These are phyloP conservation scores for Mycena alexandri DNA, from an alignment of 768 basidiomycete species.

Conservation along the genomic window DNA sequence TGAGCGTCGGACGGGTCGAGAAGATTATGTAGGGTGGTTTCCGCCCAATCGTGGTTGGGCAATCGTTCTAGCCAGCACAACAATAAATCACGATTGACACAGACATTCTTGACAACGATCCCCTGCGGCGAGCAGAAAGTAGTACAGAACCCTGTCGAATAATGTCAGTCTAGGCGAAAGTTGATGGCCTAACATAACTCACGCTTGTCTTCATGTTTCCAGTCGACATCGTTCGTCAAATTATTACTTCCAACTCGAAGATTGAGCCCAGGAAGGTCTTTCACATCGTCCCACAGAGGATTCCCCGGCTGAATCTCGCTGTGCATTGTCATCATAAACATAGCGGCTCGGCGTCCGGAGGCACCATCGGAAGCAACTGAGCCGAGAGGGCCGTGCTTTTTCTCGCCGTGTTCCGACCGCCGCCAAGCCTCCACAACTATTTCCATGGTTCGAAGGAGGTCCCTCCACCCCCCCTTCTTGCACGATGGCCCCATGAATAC, in stretches of 20 bases:
- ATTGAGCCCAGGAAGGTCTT: conserved; percentile 37
- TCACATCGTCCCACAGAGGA: conserved; percentile 29
- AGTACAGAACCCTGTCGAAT: conserved; percentile 29
- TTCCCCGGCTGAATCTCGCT: conserved; percentile 21
- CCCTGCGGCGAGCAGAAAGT: conserved; percentile 32
- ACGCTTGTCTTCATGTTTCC: conserved; percentile 40
- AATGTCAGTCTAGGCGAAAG: not conserved
- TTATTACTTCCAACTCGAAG: conserved; percentile 30
- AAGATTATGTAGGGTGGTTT: conserved; percentile 24
- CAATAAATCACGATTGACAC: conserved; percentile 33
- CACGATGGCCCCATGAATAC: conserved; percentile 37
- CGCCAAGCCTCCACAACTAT: conserved; percentile 31
- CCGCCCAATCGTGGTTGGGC: conserved; percentile 21
- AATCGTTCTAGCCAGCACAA: conserved; percentile 16
- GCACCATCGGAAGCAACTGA: conserved; percentile 38
- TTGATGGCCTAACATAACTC: not conserved
- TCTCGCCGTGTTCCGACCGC: conserved; percentile 9
- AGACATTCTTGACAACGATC: conserved; percentile 29
- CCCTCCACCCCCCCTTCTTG: conserved; percentile 27
- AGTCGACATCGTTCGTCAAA: conserved; percentile 35
- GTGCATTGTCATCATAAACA: conserved; percentile 35
- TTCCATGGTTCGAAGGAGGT: conserved; percentile 8
- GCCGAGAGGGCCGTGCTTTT: conserved; percentile 33
- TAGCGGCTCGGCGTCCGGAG: conserved; percentile 31
- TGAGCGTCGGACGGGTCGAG: conserved; percentile 42